phyloP scores from a whole-genome alignment of 2,329 filamentous ascomycete genomes.

The Sclerotiophoma versabilis region DNA sequence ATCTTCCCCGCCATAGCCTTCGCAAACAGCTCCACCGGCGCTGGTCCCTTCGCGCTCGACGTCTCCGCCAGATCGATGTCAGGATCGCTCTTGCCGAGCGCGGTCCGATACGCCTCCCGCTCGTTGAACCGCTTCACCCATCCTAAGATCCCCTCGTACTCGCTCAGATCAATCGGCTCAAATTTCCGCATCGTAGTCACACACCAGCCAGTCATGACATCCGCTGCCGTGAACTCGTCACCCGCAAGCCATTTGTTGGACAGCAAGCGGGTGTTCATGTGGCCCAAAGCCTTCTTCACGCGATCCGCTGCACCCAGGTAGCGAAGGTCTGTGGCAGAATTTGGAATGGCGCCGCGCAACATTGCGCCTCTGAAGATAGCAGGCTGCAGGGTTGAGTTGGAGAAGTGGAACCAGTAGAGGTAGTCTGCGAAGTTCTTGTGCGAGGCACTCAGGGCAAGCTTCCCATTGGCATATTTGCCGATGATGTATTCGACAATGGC shows the following conservation, averaged over 20 bases:
- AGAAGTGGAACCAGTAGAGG: conserved; percentile 70
- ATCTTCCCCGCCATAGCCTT: conserved; percentile 34
- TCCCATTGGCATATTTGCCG: conserved; percentile 57
- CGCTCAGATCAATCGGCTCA: conserved; percentile 47
- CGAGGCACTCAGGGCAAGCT: conserved; percentile 55
- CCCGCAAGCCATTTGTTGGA: conserved; percentile 65
- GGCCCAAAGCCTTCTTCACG: conserved; percentile 50
- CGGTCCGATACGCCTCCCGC: conserved; percentile 46
- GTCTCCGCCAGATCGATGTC: conserved; percentile 45
- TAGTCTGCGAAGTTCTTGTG: conserved; percentile 65
- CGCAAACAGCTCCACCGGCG: conserved; percentile 24
- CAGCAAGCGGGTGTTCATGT: conserved; percentile 59
- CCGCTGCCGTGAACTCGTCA: conserved; percentile 68
- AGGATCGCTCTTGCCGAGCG: conserved; percentile 66
- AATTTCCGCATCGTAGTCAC: conserved; percentile 69
- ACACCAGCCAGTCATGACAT: conserved; percentile 68
- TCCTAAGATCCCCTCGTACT: conserved; percentile 39
- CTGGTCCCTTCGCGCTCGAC: conserved; percentile 39
- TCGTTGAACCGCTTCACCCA: conserved; percentile 40
- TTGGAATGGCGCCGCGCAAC: conserved; percentile 36
- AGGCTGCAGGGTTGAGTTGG: conserved; percentile 52
- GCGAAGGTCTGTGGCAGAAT: conserved; percentile 43
- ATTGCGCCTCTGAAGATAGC: conserved; percentile 42
- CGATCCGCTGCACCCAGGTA: conserved; percentile 44
- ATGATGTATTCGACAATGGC: conserved; percentile 70